These are phyloP conservation scores for Blastobotrys indianensis DNA, from an alignment of 1,139 yeast species.

Conservation along the genomic window DNA sequence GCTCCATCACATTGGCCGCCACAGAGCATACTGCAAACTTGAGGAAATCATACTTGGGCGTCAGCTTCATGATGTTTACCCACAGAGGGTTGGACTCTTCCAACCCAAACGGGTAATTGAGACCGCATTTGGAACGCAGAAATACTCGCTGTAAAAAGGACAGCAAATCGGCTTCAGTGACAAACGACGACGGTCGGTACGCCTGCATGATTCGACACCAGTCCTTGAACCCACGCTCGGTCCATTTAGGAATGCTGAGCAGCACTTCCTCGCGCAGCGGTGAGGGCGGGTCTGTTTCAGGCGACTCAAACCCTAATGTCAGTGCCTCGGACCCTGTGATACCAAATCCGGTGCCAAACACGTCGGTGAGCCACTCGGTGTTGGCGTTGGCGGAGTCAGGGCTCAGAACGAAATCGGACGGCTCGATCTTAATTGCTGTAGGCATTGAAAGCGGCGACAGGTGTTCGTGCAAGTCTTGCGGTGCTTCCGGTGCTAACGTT, in stretches of 20 bases:
- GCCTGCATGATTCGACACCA: conserved; percentile 20
- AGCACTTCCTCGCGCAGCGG: conserved; percentile 15
- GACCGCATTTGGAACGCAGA: conserved; percentile 17
- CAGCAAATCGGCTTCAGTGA: conserved; percentile 16
- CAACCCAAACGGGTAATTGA: conserved; percentile 17
- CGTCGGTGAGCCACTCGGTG: too few species aligned
- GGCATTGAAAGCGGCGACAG: too few species aligned
- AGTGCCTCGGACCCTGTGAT: too few species aligned
- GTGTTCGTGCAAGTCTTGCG: neutral
- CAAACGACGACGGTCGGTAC: conserved; percentile 18
- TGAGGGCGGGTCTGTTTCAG: conserved; percentile 4
- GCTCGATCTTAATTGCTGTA: too few species aligned
- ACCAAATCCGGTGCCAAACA: too few species aligned
- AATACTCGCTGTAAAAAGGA: conserved; percentile 16
- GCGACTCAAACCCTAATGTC: neutral
- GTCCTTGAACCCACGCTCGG: conserved; percentile 14
- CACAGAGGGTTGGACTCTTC: conserved; percentile 18
- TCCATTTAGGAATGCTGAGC: conserved; percentile 16
- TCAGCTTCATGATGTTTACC: conserved; percentile 12
- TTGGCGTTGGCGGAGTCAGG: too few species aligned
- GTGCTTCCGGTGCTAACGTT: too few species aligned
- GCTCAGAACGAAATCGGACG: too few species aligned
- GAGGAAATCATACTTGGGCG: conserved; percentile 13
- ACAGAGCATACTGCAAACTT: conserved; percentile 15
- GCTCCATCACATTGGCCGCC: conserved; percentile 14